phyloP scores from a whole-genome alignment of 331 rosid species.

The Rhamnella rubrinervis region DNA sequence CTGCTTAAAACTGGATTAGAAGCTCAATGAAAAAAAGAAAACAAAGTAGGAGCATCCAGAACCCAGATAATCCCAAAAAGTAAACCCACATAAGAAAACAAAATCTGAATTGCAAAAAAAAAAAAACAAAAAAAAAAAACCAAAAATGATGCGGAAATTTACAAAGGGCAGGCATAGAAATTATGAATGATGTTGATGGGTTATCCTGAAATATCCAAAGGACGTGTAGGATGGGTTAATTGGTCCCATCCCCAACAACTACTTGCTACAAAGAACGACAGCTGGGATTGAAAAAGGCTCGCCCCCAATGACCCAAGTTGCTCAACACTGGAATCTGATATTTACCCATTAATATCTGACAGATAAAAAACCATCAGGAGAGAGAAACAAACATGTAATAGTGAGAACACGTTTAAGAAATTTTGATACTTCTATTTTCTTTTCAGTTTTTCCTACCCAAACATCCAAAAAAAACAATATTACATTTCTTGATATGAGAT shows the following conservation, averaged over 20 bases:
- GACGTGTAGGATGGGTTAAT: slow-evolving; percentile 53
- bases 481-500: slow-evolving; percentile 20
- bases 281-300: slow-evolving; percentile 64
- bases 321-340: slow-evolving; percentile 58
- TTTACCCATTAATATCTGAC: slow-evolving; percentile 65
- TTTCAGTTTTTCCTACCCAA: slow-evolving; percentile 15
- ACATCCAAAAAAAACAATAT: slow-evolving; percentile 23
- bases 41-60: slow-evolving; percentile 28
- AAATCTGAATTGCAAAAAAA: slow-evolving; percentile 14
- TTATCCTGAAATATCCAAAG: slow-evolving; percentile 53
- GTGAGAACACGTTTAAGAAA: slow-evolving; percentile 6
- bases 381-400: slow-evolving; percentile 29
- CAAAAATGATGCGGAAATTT: slow-evolving; percentile 27
- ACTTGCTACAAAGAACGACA: slow-evolving; percentile 53
- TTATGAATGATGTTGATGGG: slow-evolving; percentile 64
- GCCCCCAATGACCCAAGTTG: slow-evolving; percentile 53
- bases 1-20: neutral
- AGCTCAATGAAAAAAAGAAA: slow-evolving; percentile 20
- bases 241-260: slow-evolving; percentile 80
- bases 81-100: slow-evolving; percentile 1
- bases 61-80: slow-evolving; percentile 19
- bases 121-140: slow-evolving; percentile 27
- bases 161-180: slow-evolving; percentile 47
- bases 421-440: slow-evolving; percentile 5
- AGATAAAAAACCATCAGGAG: slow-evolving; percentile 35